These are phyloP conservation scores for Fusarium tricinctum DNA, from an alignment of 2,329 filamentous ascomycete genomes.

Conservation along the genomic window DNA sequence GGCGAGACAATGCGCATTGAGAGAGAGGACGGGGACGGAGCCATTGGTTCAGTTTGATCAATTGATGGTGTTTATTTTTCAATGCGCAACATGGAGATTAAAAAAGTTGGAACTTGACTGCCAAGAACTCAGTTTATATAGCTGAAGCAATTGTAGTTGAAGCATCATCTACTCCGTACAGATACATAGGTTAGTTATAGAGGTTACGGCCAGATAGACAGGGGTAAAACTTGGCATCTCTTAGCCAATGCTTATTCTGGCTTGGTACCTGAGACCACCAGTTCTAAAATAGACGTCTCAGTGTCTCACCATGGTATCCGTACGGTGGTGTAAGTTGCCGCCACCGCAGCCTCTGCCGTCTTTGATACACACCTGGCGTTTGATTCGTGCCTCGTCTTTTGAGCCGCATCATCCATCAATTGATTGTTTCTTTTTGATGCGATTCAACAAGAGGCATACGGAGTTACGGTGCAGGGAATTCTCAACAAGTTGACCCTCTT, in stretches of 20 bases:
- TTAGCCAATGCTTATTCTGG: slow-evolving; percentile 34
- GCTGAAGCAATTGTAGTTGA: background rate
- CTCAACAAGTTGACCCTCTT: background rate
- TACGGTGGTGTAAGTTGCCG: background rate
- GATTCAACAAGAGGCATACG: background rate
- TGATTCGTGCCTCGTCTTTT: slow-evolving; percentile 2
- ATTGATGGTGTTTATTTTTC: background rate
- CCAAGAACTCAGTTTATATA: background rate
- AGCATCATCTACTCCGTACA: background rate
- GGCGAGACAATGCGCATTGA: slow-evolving; percentile 8
- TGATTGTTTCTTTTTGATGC: background rate
- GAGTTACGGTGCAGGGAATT: background rate
- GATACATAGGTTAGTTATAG: slow-evolving; percentile 1
- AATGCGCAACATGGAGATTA: background rate
- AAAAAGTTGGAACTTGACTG: background rate
- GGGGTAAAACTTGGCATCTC: slow-evolving; percentile 25
- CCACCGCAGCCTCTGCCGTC: slow-evolving; percentile 3
- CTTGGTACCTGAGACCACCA: slow-evolving; percentile 19
- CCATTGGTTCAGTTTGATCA: no score
- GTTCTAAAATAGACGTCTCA: slow-evolving; percentile 28
- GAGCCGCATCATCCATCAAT: slow-evolving; percentile 11
- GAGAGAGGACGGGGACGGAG: background rate
- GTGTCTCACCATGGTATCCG: slow-evolving; percentile 9
- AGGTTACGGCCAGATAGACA: background rate
- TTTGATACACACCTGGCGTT: slow-evolving; percentile 1